Base-by-base conservation (phyloP, 257 asterid genomes). In the Solanum tarapatanum region DNA sequence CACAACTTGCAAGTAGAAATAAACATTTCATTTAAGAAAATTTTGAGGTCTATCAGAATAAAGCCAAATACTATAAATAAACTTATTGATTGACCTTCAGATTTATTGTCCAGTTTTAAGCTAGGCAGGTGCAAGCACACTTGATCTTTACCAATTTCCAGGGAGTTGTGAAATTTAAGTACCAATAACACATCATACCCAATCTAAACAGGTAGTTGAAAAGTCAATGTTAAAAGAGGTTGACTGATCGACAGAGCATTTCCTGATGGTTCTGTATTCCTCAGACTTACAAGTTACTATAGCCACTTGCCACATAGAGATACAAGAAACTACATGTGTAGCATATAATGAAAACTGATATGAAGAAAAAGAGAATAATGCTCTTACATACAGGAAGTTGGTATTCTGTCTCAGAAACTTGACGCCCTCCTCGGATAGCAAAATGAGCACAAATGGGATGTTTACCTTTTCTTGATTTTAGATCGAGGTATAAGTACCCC, bases 391-490 rank as follows among this genome's bases (percentile, higher is more conserved):
- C 98, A 66, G 99, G 99, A 88, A 97, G 92, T 87, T 97, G 99
- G 91, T 97, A 96, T 87, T 93, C 95, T 12, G 96, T 94, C 82
- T 92, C 98, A 33, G 99, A 96, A 89, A 96, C 91, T 89, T 90
- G 92, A 72, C 96, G 98, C 14, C 99, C 99, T 91, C 99, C 98
- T 92, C 93, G 93, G 95, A 97, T 94, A 60, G 99, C 98, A 90
- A 97, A 97, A 92, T 97, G 99, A 75, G 99, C 99, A 92, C 94
- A 95, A 35, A 95, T 90, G 82, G 99, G 99, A 92, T 93, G 95
- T 91, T 97, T 97, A 83, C 91, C 94, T 93, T 91, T 91, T 91
- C 99, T 94, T 88, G 98, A 94, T 90, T 93, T 95, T 90, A 96
- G 88, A 91, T 97, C 99, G 69, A 97, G 99, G 94, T 97, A 97